These are phyloP conservation scores for Moesziomyces globuligerus DNA, from an alignment of 1,284 basidiomycete genomes.

Conservation along the genomic window DNA sequence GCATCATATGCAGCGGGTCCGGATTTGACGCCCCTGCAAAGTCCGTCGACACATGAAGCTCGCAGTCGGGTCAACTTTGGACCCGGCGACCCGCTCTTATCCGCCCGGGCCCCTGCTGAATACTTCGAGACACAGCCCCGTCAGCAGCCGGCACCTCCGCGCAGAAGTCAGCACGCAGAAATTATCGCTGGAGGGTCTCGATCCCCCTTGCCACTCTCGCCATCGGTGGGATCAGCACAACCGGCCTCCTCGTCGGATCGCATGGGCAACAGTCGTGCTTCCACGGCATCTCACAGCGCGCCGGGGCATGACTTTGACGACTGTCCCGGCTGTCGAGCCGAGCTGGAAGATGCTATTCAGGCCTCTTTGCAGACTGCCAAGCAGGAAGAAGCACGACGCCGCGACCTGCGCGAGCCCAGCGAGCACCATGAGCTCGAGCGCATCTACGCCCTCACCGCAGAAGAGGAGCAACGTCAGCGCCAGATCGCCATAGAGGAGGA, in stretches of 20 bases:
- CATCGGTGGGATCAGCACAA: not conserved
- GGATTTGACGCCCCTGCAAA: not conserved
- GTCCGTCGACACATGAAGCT: not conserved
- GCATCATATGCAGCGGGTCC: not conserved
- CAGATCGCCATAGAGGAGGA: constrained; percentile 41
- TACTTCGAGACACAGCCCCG: not conserved
- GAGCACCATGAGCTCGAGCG: constrained; percentile 31
- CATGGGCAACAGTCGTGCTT: not conserved
- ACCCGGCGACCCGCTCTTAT: constrained; percentile 31
- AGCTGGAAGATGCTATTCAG: constrained; percentile 43
- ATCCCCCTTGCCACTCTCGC: not conserved
- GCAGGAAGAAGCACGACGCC: constrained; percentile 24
- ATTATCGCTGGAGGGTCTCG: not conserved
- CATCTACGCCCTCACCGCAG: constrained; percentile 23
- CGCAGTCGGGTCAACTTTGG: constrained; percentile 15
- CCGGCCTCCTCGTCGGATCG: not conserved
- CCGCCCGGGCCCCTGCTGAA: not conserved
- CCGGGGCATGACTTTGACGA: constrained; percentile 35
- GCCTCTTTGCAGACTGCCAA: constrained; percentile 38
- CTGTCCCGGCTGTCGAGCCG: constrained; percentile 45
- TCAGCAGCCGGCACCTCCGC: not conserved
- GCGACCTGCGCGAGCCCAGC: constrained; percentile 7
- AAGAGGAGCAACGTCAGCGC: constrained; percentile 25
- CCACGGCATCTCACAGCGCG: constrained; percentile 6
- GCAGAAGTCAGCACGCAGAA: not conserved